Base-by-base conservation (phyloP, 176 grass and related monocot species). In the Rhynchospora breviuscula region DNA sequence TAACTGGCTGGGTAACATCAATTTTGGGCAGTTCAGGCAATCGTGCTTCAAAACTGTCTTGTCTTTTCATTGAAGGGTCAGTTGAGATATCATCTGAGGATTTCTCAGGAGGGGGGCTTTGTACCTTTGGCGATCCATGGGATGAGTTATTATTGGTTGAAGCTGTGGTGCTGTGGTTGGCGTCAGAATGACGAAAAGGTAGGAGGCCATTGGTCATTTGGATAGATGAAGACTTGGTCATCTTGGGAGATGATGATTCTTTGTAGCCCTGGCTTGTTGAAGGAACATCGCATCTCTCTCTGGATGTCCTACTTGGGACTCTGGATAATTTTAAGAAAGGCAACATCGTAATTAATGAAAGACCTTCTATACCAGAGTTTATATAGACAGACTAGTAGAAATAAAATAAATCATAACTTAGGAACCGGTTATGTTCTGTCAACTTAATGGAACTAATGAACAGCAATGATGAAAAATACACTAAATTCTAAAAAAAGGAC, bases 1-100 rank as follows among this genome's bases (percentile, higher is more conserved):
- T 85, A 46, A 95, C 31, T 59, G 91, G 49, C 67, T 89, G 84
- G 21, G 58, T 85, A 40, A 90, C 88, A 84, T 99, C 96, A 25
- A 99, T 95, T 95, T 99, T 95, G 88, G 96, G 96, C 85, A 99
- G 91, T 78, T 99, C 93, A 1, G 96, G 96, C 81, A 99, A 85
- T 80, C 66, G 85, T 88, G 91, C 91, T 84, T 99, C 96, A 70
- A 99, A 95, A 80, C 93, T 95, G 53, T 93, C 93, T 87, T 93
- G 92, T 59, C 96, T 89, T 91, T 99, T 95, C 52, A 95, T 93
- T 9, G 93, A 91, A 85, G 96, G 96, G 83, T 84, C 83, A 86
- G 85, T 90, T 81, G 91, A 88, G 63, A 92, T 82, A 67, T 86
- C 86, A 80, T 99, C 94, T 59, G 85, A 52, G 85, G 90, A 91